Evolutionary conservation across 1,139 yeast genomes (phyloP), one percentile per base, ranked within the genome.

Genomic region (Taiozyma sp.): DNA sequence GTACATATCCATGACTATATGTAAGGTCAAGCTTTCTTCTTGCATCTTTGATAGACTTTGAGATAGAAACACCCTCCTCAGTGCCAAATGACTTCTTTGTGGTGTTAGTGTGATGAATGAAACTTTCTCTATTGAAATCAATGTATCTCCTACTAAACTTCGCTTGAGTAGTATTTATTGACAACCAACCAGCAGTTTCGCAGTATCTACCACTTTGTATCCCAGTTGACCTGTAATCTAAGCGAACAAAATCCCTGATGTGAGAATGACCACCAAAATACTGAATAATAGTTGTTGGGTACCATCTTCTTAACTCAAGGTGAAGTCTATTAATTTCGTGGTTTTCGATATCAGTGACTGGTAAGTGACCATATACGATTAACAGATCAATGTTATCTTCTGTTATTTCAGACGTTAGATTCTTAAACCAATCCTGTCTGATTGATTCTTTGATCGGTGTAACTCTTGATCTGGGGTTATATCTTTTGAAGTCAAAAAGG

Each of bases 211-310:
- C 99, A 61, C 96, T 87, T 68, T 92, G 96, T 29, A 93, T 68
- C 0, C 85, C 97, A 0, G 89, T 81, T 32, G 95, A 80, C 50
- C 71, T 72, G 2, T 72, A 70, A 65, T 93, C 99, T 54, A 82
- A 75, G 6, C 82, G 73, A 7, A 80, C 76, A 66, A 85, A 92
- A 68, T 93, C 98, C 56, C 99, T 75, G 40, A 93, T 83, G 66
- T 93, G 99, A 43, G 96, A 84, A 68, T 93, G 99, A 0, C 98
- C 99, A 1, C 98, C 98, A 66, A 93, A 84, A 64, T 87, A 87
- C 63, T 90, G 96, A 48, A 93, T 87, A 1, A 84, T 75, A 0
- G 79, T 76, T 29, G 74, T 63, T 2, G 96, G 92, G 62, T 79
- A 85, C 40, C 67, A 73, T 24, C 65, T 55, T 50, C 98, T 76